A percentile compares a stretch with the other conserved stretches of the same genome.
These are phyloP conservation scores for Achaetomium macrosporum DNA, from an alignment of 2,329 filamentous ascomycete species.

Conservation along the genomic window DNA sequence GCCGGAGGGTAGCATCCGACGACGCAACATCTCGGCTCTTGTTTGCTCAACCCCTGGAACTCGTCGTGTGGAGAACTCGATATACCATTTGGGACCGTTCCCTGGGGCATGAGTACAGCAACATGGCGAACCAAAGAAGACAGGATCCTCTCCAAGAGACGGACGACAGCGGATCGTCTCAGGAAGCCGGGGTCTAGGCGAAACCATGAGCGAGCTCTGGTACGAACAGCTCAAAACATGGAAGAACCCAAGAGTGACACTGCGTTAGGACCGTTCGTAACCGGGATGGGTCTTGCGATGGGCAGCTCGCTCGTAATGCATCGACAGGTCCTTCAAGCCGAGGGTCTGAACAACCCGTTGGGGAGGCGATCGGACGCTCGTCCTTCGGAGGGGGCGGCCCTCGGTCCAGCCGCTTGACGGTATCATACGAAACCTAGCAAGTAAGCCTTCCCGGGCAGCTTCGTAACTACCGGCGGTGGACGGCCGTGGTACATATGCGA, in stretches of 20 bases:
- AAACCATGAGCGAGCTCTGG: no score
- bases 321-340: not conserved
- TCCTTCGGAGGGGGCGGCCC: not conserved
- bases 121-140: not conserved
- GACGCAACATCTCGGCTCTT: constrained; percentile 22
- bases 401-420: not conserved
- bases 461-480: constrained; percentile 19
- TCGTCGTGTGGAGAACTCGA: not conserved
- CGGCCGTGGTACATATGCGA: constrained; percentile 11
- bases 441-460: not conserved
- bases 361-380: not conserved
- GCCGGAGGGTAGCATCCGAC: constrained; percentile 15
- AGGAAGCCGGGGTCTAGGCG: no score
- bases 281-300: no score
- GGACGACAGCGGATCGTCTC: not conserved
- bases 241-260: no score
- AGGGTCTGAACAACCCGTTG: not conserved
- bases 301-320: not conserved
- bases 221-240: no score
- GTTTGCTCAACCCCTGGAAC: constrained; percentile 13
- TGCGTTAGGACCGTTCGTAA: no score
- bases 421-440: not conserved
- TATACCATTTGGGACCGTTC: not conserved
- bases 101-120: not conserved
- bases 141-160: not conserved